Conservation (phyloP, 345 rosid genomes). For the Arabidopsis arenosa region DNA sequence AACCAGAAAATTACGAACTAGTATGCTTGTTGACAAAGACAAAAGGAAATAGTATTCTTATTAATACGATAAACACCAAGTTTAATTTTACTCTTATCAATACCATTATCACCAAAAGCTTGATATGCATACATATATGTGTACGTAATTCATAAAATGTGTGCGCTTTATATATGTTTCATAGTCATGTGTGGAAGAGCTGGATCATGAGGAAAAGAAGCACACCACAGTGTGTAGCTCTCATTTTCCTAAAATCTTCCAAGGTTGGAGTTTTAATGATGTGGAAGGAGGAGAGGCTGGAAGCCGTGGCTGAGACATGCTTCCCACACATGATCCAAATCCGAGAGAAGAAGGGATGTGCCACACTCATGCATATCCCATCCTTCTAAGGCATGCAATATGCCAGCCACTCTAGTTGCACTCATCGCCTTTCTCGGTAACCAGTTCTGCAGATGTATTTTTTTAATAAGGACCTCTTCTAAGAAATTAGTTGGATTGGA, state of each 20-base stretch:
- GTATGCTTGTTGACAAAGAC: neutral
- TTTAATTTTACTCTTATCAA: neutral
- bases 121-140: neutral
- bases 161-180: neutral
- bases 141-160: neutral
- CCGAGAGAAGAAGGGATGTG: constrained; percentile 37
- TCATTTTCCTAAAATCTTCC: neutral
- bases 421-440: constrained; percentile 61
- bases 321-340: constrained; percentile 52
- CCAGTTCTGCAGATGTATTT: constrained; percentile 58
- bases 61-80: too few species aligned
- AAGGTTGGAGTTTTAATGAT: constrained; percentile 10
- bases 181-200: constrained; percentile 4
- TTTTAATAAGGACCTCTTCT: neutral
- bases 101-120: neutral
- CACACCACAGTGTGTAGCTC: neutral
- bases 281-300: constrained; percentile 46
- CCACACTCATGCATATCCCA: constrained; percentile 60
- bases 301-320: constrained; percentile 61
- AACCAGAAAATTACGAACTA: too few species aligned
- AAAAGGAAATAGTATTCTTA: neutral
- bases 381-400: constrained; percentile 62
- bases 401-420: constrained; percentile 64
- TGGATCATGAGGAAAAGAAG: neutral
- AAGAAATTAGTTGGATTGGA: constrained; percentile 5